Evolutionary conservation across 164 flowering plant species (phyloP), one percentile per base, ranked within the genome.

Genomic region (Tetracentron sinense): DNA sequence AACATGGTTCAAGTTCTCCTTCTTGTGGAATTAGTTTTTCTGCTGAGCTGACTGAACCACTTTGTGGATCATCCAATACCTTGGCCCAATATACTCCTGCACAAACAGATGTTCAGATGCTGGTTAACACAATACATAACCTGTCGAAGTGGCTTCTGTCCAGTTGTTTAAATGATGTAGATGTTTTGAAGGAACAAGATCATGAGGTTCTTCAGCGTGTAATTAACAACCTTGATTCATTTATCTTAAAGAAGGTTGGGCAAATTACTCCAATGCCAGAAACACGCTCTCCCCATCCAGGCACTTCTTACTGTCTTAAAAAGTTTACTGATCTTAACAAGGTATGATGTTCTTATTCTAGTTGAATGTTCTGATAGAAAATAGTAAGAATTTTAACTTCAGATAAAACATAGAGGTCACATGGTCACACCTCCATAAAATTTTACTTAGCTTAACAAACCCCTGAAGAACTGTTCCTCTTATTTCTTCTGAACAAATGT

Each of bases 121-220:
- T 88, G 38, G 62, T 85, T 58, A 69, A 72, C 48, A 60, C 81
- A 60, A 71, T 90, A 55, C 75, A 68, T 60, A 75, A 68, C 63
- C 74, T 86, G 19, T 88, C 97, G 42, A 83, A 82, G 56, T 58
- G 81, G 68, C 84, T 88, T 69, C 56, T 70, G 42, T 67, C 62
- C 53, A 31, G 67, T 54, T 74, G 72, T 61, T 77, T 68, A 20
- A 68, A 67, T 60, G 80, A 77, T 62, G 51, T 35, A 42, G 64
- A 52, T 75, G 63, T 58, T 63, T 33, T 83, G 62, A 67, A 71
- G 47, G 75, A 80, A 28, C 65, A 73, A 47, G 82, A 85, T n/a
- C 22, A 19, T 53, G 77, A 54, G 63, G 47, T 71, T 63, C 76
- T 90, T 72, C 75, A 78, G 62, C 64, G 58, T 27, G 79, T 67